Evolutionary conservation across 2,329 filamentous ascomycete species (phyloP), one percentile per base, ranked within the genome.

Genomic region (Didymella arachidicola): DNA sequence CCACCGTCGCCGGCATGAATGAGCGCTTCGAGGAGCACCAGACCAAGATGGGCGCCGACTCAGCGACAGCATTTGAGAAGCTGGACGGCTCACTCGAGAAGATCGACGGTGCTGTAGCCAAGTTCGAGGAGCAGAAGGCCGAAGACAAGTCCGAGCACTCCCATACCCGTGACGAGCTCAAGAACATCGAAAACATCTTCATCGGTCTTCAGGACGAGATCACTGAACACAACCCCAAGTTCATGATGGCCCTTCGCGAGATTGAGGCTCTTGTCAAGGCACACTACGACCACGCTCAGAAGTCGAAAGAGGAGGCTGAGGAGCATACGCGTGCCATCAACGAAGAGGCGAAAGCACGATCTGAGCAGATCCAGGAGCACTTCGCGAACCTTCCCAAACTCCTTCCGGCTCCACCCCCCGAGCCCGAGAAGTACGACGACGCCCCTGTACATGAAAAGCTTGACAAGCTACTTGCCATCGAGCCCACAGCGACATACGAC

Each of bases 221-320:
- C 29, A 86, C 85, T 8, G 93, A 97, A 74, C 89, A 90, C 64
- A 90, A 97, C 67, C 95, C 95, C 1, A 90, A 96, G 78, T 90
- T 98, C 65, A 85, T 97, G 57, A 89, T 94, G 52, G 87, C 91
- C 0, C 86, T 99, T 64, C 90, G 92, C 68, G 91, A 97, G 69
- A 87, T 98, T n/a, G 83, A 96, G 38, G 82, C 87, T 7, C 83
- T 96, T 25, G 91, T 97, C 53, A 89, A 87, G 25, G 87, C 96
- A 72, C 93, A 98, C 74, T 97, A 90, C 70, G 92, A 96, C 67
- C 91, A 96, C 72, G 90, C 92, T 14, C 92, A 93, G 77, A 83
- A 85, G 43, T 74, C 79, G 11, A 78, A 79, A 44, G 77, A 79
- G 48, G 76, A 78, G 43, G 75, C 79, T 14, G 77, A 80, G 14